These are phyloP conservation scores for Calocera cornea DNA, from an alignment of 768 basidiomycete species.

Conservation along the genomic window DNA sequence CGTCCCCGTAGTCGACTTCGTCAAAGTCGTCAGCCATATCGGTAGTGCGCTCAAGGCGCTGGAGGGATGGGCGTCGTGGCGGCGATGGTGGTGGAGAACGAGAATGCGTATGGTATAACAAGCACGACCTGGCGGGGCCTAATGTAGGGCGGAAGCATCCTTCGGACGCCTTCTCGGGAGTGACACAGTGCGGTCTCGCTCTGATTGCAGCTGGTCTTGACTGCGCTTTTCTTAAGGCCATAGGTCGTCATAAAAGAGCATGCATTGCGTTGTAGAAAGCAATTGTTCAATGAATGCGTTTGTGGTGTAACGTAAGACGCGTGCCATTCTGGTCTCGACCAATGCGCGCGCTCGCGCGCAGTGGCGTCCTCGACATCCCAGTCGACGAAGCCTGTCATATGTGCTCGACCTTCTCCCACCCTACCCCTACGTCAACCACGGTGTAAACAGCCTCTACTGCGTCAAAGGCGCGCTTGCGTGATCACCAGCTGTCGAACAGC, in stretches of 20 bases:
- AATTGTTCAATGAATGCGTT: constrained; percentile 10
- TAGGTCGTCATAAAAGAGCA: too few species aligned
- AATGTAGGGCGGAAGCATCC: background rate
- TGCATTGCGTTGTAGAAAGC: constrained; percentile 9
- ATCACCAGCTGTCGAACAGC: background rate
- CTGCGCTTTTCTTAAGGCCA: too few species aligned
- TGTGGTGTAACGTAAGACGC: background rate
- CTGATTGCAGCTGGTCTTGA: constrained; percentile 1
- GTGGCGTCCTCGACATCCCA: background rate
- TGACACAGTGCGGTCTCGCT: too few species aligned
- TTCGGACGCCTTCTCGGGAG: background rate
- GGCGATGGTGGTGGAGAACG: background rate
- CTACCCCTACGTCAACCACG: constrained; percentile 1
- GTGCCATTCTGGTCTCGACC: background rate
- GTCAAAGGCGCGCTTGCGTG: constrained; percentile 3
- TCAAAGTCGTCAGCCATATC: constrained; percentile 9
- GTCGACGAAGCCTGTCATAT: background rate
- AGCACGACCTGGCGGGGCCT: background rate
- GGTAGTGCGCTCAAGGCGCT: background rate
- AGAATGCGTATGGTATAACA: background rate
- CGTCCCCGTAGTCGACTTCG: constrained; percentile 18
- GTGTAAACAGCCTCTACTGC: background rate
- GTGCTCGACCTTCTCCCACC: background rate
- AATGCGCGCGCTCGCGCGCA: background rate
- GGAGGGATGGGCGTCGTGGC: background rate